Conservation (phyloP, 2,329 filamentous ascomycete species). For the Aspergillus unguis region DNA sequence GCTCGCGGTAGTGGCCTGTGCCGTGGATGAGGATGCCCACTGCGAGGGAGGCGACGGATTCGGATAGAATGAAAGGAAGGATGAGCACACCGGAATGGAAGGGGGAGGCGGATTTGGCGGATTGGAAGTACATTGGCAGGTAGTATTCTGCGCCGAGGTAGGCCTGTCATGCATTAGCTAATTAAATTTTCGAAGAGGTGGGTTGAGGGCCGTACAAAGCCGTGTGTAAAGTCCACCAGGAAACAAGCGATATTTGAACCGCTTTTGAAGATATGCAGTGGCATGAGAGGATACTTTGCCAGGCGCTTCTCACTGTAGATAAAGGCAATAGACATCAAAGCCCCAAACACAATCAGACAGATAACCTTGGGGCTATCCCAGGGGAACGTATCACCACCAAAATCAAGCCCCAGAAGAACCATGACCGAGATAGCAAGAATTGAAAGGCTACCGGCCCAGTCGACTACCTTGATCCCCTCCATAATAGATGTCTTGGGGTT, state of each 20-base stretch:
- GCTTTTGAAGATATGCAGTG: conserved; percentile 58
- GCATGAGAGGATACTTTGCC: conserved; percentile 67
- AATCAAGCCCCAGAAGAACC: conserved; percentile 53
- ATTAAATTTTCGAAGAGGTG: too few species aligned
- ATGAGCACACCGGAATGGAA: conserved; percentile 58
- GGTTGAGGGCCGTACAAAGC: conserved; percentile 33
- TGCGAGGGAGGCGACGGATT: conserved; percentile 45
- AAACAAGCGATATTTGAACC: conserved; percentile 58
- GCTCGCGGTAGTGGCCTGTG: conserved; percentile 49
- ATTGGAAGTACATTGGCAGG: conserved; percentile 70
- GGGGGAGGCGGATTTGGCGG: conserved; percentile 59
- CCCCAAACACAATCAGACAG: conserved; percentile 52
- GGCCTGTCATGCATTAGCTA: conserved; percentile 39
- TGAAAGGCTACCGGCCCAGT: conserved; percentile 53
- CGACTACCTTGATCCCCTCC: conserved; percentile 52
- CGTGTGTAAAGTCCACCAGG: conserved; percentile 48
- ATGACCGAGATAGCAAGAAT: conserved; percentile 52
- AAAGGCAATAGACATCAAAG: conserved; percentile 50
- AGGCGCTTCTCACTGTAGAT: conserved; percentile 62
- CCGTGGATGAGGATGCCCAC: conserved; percentile 49
- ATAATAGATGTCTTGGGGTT: conserved; percentile 51
- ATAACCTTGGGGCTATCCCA: conserved; percentile 57
- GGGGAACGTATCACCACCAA: conserved; percentile 52
- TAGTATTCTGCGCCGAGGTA: conserved; percentile 68
- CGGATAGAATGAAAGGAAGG: conserved; percentile 56